Evolutionary conservation across 495 filamentous ascomycete species (phyloP).

Genomic region (Trichoderma erinaceum): DNA sequence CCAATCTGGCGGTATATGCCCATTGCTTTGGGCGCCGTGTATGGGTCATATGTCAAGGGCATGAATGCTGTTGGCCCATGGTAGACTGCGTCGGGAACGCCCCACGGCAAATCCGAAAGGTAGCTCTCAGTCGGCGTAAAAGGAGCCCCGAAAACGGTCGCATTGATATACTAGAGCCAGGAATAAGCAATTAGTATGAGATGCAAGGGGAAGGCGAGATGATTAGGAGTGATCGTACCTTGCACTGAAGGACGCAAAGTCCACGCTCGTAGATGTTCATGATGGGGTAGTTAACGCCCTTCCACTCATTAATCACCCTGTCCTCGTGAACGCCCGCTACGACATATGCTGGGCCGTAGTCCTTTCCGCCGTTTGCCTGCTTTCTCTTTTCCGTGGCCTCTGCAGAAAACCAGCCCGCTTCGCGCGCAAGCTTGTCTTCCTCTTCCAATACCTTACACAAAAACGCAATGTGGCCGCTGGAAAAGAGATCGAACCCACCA

Average conservation of each 20-base stretch:
- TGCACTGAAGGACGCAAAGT: constrained; percentile 90
- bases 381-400: constrained; percentile 54
- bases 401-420: constrained; percentile 67
- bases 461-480: constrained; percentile 93
- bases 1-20: constrained; percentile 71
- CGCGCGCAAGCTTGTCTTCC: constrained; percentile 60
- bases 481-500: constrained; percentile 95
- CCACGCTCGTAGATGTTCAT: constrained; percentile 98
- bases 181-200: constrained; percentile 20
- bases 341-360: constrained; percentile 77
- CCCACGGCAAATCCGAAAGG: constrained; percentile 66
- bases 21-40: constrained; percentile 67
- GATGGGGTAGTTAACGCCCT: constrained; percentile 96
- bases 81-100: constrained; percentile 75
- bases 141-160: constrained; percentile 81
- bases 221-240: constrained; percentile 45
- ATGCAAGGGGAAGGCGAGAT: constrained; percentile 5
- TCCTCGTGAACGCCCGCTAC: constrained; percentile 93
- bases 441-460: constrained; percentile 63
- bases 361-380: constrained; percentile 47
- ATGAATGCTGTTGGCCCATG: constrained; percentile 93
- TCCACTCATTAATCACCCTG: constrained; percentile 87
- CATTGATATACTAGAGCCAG: constrained; percentile 65
- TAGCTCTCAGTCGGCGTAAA: constrained; percentile 74
- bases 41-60: constrained; percentile 80